Conservation (phyloP, 2,329 filamentous ascomycete genomes). For the Fusarium domesticum region DNA sequence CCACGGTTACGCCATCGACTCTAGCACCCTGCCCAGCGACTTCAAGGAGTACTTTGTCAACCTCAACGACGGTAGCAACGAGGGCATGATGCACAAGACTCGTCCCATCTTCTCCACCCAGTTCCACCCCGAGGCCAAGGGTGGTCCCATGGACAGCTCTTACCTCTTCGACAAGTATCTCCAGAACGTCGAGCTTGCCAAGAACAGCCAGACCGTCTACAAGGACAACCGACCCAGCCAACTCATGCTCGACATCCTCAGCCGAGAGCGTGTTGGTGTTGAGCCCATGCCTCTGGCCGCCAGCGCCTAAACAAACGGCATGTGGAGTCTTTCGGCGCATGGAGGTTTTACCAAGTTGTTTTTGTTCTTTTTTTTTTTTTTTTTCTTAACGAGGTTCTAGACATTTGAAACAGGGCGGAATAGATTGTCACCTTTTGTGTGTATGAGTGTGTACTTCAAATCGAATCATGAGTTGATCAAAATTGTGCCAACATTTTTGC, state of each 20-base stretch:
- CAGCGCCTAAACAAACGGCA: slow-evolving; percentile 36
- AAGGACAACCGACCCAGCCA: slow-evolving; percentile 86
- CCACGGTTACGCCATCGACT: slow-evolving; percentile 94
- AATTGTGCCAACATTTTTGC: too few relatives aligned
- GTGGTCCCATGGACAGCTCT: slow-evolving; percentile 89
- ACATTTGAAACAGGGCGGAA: too few relatives aligned
- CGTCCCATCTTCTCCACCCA: slow-evolving; percentile 97
- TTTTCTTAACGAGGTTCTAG: slow-evolving; percentile 9
- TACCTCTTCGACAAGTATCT: slow-evolving; percentile 98
- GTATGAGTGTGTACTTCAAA: slow-evolving; percentile 1
- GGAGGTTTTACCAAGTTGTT: slow-evolving; percentile 14
- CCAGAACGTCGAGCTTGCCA: slow-evolving; percentile 84
- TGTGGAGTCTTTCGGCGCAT: slow-evolving; percentile 13
- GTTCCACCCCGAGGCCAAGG: slow-evolving; percentile 98
- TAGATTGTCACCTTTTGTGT: slow-evolving; percentile 5
- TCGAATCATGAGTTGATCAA: not conserved
- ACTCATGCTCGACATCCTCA: slow-evolving; percentile 83
- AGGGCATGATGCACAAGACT: slow-evolving; percentile 93
- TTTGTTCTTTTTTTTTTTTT: slow-evolving; percentile 8
- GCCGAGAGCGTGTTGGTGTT: slow-evolving; percentile 93
- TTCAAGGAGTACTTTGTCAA: slow-evolving; percentile 99
- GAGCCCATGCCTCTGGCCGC: slow-evolving; percentile 58
- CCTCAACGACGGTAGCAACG: slow-evolving; percentile 95
- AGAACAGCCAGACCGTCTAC: slow-evolving; percentile 73
- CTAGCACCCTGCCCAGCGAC: slow-evolving; percentile 73